Percentiles rank a stretch among this genome's conserved stretches.
Evolutionary conservation across 495 filamentous ascomycete genomes (phyloP).

Genomic region (Podospora pseudoanserina): DNA sequence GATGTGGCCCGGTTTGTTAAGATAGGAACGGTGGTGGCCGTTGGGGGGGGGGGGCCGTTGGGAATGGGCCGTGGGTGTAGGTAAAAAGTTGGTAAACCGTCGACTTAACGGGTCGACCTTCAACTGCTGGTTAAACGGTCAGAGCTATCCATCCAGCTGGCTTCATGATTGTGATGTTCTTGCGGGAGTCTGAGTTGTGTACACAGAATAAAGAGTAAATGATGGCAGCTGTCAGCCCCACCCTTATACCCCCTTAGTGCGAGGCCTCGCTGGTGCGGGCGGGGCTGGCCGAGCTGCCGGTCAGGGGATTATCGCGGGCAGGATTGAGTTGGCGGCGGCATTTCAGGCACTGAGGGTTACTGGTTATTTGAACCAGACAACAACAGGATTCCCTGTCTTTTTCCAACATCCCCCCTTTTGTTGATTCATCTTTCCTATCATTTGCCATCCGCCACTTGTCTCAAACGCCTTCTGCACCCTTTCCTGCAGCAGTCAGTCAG

Average conservation of each 20-base stretch:
- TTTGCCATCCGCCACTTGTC: conserved; percentile 12
- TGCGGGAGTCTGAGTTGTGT: background rate
- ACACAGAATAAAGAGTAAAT: background rate
- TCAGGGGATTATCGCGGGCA: background rate
- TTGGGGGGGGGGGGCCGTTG: background rate
- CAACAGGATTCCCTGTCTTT: background rate
- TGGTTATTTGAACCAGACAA: background rate
- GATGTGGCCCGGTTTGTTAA: background rate
- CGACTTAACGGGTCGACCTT: too few species aligned
- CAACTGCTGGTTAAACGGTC: too few species aligned
- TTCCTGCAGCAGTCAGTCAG: background rate
- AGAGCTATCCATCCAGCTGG: too few species aligned
- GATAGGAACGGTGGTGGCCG: background rate
- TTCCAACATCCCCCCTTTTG: background rate
- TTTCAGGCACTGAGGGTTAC: conserved; percentile 11
- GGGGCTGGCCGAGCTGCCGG: background rate
- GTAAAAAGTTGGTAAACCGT: too few species aligned
- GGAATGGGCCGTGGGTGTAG: too few species aligned
- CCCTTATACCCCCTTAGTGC: background rate
- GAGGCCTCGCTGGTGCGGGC: background rate
- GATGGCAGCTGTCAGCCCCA: background rate
- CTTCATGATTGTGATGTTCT: too few species aligned
- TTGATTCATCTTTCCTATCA: background rate
- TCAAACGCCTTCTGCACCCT: background rate
- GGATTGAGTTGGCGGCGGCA: conserved; percentile 2